These are phyloP conservation scores for Typha latifolia DNA, from an alignment of 176 grass and related monocot species.

Conservation along the genomic window DNA sequence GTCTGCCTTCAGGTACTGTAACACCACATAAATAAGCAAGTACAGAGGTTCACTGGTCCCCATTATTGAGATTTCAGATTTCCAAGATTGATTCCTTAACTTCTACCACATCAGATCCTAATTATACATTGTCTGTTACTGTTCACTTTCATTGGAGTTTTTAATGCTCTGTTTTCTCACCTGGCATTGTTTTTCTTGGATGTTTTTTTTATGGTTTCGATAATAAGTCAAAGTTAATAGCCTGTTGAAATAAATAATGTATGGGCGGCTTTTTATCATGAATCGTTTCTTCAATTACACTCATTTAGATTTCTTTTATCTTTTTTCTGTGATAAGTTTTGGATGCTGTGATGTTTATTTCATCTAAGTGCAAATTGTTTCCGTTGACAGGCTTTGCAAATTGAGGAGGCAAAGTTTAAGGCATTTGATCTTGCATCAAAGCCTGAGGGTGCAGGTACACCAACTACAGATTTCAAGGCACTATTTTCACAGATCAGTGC, in stretches of 20 bases:
- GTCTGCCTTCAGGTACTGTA: conserved; percentile 73
- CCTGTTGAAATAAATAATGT: background rate
- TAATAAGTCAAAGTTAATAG: background rate
- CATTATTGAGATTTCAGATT: background rate
- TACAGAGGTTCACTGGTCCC: background rate
- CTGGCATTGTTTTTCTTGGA: background rate
- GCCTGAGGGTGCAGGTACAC: conserved; percentile 81
- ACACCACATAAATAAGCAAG: background rate
- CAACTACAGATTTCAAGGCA: conserved; percentile 60
- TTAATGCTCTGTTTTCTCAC: no score
- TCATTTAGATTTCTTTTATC: background rate
- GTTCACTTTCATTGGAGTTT: no score
- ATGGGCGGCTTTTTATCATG: background rate
- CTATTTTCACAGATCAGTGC: conserved; percentile 60
- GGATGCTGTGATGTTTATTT: background rate
- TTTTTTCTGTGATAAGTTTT: background rate
- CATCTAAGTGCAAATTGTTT: background rate
- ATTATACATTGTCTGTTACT: no score
- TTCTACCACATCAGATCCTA: background rate
- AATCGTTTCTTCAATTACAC: background rate
- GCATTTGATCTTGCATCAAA: conserved; percentile 92
- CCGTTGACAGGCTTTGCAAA: conserved; percentile 49
- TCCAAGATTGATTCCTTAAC: background rate
- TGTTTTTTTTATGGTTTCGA: background rate
- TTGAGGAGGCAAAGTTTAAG: conserved; percentile 72